Evolutionary conservation across 2,329 filamentous ascomycete genomes (phyloP), one percentile per base, ranked within the genome.

Genomic region (Xylaria sp.): DNA sequence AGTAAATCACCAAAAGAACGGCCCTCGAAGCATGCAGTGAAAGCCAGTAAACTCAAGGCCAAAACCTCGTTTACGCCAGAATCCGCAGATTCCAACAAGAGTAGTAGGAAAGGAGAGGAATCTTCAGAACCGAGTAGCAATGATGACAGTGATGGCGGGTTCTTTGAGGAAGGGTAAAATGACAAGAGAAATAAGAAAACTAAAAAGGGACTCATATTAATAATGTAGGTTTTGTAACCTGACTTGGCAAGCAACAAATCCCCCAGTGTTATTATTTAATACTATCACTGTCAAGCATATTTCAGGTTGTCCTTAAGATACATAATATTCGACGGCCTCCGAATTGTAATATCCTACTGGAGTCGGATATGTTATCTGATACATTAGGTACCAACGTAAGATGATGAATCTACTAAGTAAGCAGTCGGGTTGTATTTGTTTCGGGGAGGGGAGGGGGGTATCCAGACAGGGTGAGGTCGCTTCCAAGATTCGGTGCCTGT

Each of bases 71-170:
- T 60, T 42, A 37, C 60, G 1, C 47, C 68, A 55, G 71, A 67
- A 55, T 29, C 64, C 63, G 51, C 65, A 60, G 69, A 27, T n/a
- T 65, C 58, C 29, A 65, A 57, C n/a, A 72, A 76, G 72, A 66
- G 73, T 70, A 75, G 71, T 51, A 73, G 79, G 51, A 83, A 83
- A 65, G 75, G 78, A 29, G 77, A 79, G 65, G 78, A 81, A 69
- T 73, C 78, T 65, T 79, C 78, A 60, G 75, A 75, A 76, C 47
- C 76, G 32, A 72, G 61, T 40, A 72, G 73, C 21, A 84, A 83
- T 25, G 82, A 84, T 65, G 86, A 85, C 18, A 87, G 83, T 62
- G 86, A 85, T 25, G 86, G 83, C 10, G 86, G 87, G 13, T 91
- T 90, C 79, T 90, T 90, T 73, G 86, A 89, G 74, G 65, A 72